Evolutionary conservation across 306 rosid genomes (phyloP).

Genomic region (Corylus avellana): DNA sequence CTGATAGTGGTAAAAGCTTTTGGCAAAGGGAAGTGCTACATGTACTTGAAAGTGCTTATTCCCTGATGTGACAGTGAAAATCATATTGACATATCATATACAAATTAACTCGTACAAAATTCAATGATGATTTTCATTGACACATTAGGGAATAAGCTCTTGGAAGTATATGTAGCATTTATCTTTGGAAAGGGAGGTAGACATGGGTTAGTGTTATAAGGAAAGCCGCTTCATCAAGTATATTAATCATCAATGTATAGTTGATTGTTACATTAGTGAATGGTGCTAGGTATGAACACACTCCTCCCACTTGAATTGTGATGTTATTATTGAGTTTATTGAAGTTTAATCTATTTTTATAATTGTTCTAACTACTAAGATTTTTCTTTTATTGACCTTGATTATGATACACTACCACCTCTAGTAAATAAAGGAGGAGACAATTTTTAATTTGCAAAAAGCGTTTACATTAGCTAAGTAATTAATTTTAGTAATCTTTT

Average conservation of each 20-base stretch:
- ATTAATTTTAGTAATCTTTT: not conserved
- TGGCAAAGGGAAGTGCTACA: too few species aligned
- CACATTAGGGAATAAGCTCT: too few species aligned
- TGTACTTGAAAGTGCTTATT: too few species aligned
- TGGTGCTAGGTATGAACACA: not conserved
- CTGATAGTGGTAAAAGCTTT: not conserved
- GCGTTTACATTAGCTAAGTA: not conserved
- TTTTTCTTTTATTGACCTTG: not conserved
- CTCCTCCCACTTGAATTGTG: not conserved
- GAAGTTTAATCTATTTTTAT: not conserved
- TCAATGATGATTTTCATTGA: too few species aligned
- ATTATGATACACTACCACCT: not conserved
- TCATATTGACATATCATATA: too few species aligned
- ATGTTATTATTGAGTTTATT: not conserved
- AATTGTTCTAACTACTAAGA: not conserved
- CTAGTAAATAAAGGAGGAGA: not conserved
- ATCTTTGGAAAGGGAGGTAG: too few species aligned
- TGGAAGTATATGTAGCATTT: too few species aligned
- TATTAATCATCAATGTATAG: not conserved
- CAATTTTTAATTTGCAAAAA: not conserved
- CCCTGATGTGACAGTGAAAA: too few species aligned
- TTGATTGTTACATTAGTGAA: not conserved
- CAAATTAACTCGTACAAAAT: too few species aligned
- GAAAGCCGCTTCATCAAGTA: not conserved
- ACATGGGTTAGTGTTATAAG: not conserved